A percentile compares a stretch with the other conserved stretches of the same genome.
Evolutionary conservation across 225 moss, liverwort and hornwort genomes (phyloP).

Genomic region (Sphagnum contortum): DNA sequence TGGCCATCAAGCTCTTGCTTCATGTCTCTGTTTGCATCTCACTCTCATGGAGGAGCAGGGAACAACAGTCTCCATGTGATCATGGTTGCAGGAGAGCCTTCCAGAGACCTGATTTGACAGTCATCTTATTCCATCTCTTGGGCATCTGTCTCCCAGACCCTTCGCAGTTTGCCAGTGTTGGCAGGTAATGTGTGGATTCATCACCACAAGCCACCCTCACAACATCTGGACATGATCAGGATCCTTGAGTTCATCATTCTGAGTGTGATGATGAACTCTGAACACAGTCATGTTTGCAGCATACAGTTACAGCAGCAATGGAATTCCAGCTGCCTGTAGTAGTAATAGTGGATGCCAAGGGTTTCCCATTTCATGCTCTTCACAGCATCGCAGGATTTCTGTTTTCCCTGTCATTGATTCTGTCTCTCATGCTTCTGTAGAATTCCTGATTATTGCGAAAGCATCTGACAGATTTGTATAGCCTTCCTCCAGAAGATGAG

Average conservation of each 20-base stretch:
- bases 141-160: constrained; percentile 49
- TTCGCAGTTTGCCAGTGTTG: constrained; percentile 71
- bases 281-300: constrained; percentile 59
- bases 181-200: constrained; percentile 43
- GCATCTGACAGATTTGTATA: too few relatives aligned
- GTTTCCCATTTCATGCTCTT: constrained; percentile 84
- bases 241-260: too few relatives aligned
- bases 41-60: background rate
- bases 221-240: too few relatives aligned
- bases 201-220: too few relatives aligned
- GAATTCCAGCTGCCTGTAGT: constrained; percentile 73
- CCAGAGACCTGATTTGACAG: constrained; percentile 85
- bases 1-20: too few relatives aligned
- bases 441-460: too few relatives aligned
- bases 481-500: too few relatives aligned
- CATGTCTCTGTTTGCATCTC: constrained; percentile 12
- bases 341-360: constrained; percentile 86
- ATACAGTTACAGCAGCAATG: constrained; percentile 64
- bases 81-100: constrained; percentile 88
- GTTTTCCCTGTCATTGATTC: too few relatives aligned
- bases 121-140: constrained; percentile 78
- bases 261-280: constrained; percentile 5
- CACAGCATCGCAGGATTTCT: constrained; percentile 62
- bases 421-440: too few relatives aligned
- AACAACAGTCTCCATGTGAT: constrained; percentile 54